A percentile compares a stretch with the other conserved stretches of the same genome.
phyloP scores from a whole-genome alignment of 495 filamentous ascomycete species.

The Podospora didyma region DNA sequence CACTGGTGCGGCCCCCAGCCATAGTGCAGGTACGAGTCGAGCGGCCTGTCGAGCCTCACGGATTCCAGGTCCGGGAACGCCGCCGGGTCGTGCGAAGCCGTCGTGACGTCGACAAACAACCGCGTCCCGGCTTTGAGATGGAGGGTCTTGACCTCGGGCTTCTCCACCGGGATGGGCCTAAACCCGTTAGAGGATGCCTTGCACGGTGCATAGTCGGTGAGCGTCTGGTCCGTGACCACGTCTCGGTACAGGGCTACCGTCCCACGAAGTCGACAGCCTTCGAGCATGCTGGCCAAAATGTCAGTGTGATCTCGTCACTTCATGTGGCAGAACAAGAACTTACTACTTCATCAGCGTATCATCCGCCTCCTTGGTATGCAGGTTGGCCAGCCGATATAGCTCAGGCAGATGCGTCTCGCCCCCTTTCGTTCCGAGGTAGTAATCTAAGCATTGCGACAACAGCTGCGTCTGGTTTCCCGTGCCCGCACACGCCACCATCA shows the following conservation, averaged over 20 bases:
- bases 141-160: slow-evolving; percentile 11
- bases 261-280: slow-evolving; percentile 60
- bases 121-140: slow-evolving; percentile 24
- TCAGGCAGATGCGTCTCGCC: slow-evolving; percentile 51
- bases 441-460: slow-evolving; percentile 69
- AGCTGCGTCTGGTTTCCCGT: slow-evolving; percentile 62
- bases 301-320: background rate
- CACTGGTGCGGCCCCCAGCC: slow-evolving; percentile 57
- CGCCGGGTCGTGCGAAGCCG: slow-evolving; percentile 56
- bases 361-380: slow-evolving; percentile 23
- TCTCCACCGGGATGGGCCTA: slow-evolving; percentile 16
- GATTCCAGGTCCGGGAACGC: slow-evolving; percentile 62
- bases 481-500: slow-evolving; percentile 47
- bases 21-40: slow-evolving; percentile 61
- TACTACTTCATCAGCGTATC: slow-evolving; percentile 27
- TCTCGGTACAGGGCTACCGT: slow-evolving; percentile 55
- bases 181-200: slow-evolving; percentile 21
- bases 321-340: slow-evolving; percentile 4
- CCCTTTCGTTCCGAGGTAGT: slow-evolving; percentile 53
- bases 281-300: slow-evolving; percentile 47
- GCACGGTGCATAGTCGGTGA: slow-evolving; percentile 48
- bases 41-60: slow-evolving; percentile 58
- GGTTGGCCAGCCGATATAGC: slow-evolving; percentile 47
- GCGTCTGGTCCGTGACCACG: slow-evolving; percentile 32
- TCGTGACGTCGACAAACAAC: slow-evolving; percentile 47